Evolutionary conservation across 208 protist species (phyloP).

Genomic region (Acanthamoeba royreba): DNA sequence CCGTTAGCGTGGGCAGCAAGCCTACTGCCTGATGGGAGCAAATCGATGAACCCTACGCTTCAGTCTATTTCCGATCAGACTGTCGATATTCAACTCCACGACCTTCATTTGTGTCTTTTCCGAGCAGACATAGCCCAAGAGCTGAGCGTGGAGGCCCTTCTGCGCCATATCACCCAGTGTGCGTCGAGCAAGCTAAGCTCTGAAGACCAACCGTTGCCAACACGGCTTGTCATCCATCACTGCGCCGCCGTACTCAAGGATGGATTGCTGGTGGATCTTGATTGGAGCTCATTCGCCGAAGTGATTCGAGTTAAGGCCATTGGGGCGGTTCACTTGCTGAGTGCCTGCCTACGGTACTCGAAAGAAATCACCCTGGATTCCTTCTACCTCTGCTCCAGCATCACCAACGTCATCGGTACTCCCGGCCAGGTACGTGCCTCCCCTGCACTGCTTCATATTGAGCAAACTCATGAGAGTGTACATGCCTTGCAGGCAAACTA

Average conservation of each 20-base stretch:
- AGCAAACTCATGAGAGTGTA: neutral
- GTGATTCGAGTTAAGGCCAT: slow-evolving; percentile 68
- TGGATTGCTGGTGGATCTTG: slow-evolving; percentile 47
- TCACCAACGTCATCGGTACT: slow-evolving; percentile 60
- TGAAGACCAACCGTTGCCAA: neutral
- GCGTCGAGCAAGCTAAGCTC: too few relatives aligned
- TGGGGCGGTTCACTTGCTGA: slow-evolving; percentile 53
- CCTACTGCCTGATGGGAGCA: neutral
- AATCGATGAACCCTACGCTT: too few relatives aligned
- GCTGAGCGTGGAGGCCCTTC: too few relatives aligned
- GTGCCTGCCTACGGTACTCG: neutral
- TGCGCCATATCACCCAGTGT: too few relatives aligned
- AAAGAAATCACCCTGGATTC: slow-evolving; percentile 16
- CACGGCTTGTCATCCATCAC: slow-evolving; percentile 60
- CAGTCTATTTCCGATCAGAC: too few relatives aligned
- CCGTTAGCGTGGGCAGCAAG: neutral
- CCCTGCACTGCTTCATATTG: slow-evolving; percentile 57
- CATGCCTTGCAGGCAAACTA: slow-evolving; percentile 63
- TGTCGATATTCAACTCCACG: too few relatives aligned
- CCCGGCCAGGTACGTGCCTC: slow-evolving; percentile 47
- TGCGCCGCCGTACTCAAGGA: slow-evolving; percentile 63
- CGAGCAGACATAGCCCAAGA: too few relatives aligned
- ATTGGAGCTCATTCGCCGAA: neutral
- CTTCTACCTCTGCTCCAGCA: slow-evolving; percentile 67
- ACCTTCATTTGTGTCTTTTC: too few relatives aligned